These are phyloP conservation scores for Penicillium parvum DNA, from an alignment of 495 filamentous ascomycete species.

Conservation along the genomic window DNA sequence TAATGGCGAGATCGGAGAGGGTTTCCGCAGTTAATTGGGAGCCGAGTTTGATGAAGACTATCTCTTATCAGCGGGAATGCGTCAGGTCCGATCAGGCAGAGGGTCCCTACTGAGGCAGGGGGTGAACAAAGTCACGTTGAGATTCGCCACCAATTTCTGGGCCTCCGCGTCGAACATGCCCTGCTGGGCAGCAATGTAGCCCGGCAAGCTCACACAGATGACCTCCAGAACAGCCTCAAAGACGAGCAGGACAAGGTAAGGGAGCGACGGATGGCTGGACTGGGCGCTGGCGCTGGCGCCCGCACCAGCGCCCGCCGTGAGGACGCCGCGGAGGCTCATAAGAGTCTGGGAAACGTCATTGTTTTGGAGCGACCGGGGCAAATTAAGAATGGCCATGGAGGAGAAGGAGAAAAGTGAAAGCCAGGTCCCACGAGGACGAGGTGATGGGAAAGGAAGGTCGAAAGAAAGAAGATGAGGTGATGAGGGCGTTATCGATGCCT, in stretches of 20 bases:
- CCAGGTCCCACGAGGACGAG: no score
- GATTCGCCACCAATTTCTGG: conserved; percentile 92
- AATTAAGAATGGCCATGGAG: conserved; percentile 50
- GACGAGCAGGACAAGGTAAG: conserved; percentile 76
- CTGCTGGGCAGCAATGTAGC: conserved; percentile 84
- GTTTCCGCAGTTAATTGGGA: conserved; percentile 90
- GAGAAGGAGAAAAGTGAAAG: conserved; percentile 1
- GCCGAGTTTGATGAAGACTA: conserved; percentile 97
- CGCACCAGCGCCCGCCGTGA: conserved; percentile 15
- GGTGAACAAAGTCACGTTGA: conserved; percentile 92
- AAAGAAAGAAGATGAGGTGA: not conserved
- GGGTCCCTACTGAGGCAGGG: conserved; percentile 81
- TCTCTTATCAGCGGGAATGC: not conserved
- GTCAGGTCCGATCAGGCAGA: not conserved
- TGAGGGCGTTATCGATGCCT: conserved; percentile 1
- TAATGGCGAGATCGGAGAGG: conserved; percentile 82
- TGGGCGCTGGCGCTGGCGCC: conserved; percentile 22
- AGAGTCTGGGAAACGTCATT: conserved; percentile 36
- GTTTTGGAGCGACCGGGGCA: conserved; percentile 63
- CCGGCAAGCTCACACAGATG: conserved; percentile 88
- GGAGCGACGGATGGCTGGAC: conserved; percentile 60
- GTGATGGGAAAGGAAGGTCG: conserved; percentile 1
- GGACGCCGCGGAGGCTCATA: conserved; percentile 29
- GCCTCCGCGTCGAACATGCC: conserved; percentile 92
- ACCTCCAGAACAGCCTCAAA: conserved; percentile 97